Evolutionary conservation across 2,329 filamentous ascomycete genomes (phyloP), one percentile per base, ranked within the genome.

Genomic region (Orbilia quercus): DNA sequence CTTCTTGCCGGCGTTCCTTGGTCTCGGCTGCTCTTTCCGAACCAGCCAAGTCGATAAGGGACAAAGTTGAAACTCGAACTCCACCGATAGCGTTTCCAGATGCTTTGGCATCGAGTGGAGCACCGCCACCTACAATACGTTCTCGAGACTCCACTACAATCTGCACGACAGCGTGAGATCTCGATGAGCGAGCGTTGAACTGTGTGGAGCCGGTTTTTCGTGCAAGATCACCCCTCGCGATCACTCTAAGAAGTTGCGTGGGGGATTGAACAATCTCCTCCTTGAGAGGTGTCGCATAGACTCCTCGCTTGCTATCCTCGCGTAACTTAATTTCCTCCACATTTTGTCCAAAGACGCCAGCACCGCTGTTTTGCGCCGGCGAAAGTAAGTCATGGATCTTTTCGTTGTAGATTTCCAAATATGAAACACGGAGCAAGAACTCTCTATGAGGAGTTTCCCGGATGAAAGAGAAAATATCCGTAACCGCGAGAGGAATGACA

Each of bases 221-320:
- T 22, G 93, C 92, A 79, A 96, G 89, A 80, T 99, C 95, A 78
- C 95, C 95, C 64, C 94, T 87, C 38, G 95, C 93, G 80, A 99
- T 99, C 23, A 99, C 95, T 77, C 95, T 88, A 45, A 99, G 83
- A 25, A 99, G 85, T 80, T 99, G 95, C 0, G 95, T 98, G 1
- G 95, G 95, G 77, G 93, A 97, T 81, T 99, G 95, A 28, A 99
- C 95, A 77, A 99, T 99, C 80, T 99, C 95, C 81, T 99, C 95
- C 81, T 97, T 98, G 73, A 99, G 82, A 0, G 95, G 95, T 16
- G 90, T 96, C 20, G 95, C 95, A 83, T 98, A 99, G 14, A 99
- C 94, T 31, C 95, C 95, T 74, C 95, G 86, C 82, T 97, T 98
- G 82, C 90, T 92, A 80, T 99, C 95, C 81, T 99, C 95, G 18